Percentiles rank a stretch among this genome's conserved stretches.
Evolutionary conservation across 768 basidiomycete genomes (phyloP).

Genomic region (Clitopilus passeckerianus): DNA sequence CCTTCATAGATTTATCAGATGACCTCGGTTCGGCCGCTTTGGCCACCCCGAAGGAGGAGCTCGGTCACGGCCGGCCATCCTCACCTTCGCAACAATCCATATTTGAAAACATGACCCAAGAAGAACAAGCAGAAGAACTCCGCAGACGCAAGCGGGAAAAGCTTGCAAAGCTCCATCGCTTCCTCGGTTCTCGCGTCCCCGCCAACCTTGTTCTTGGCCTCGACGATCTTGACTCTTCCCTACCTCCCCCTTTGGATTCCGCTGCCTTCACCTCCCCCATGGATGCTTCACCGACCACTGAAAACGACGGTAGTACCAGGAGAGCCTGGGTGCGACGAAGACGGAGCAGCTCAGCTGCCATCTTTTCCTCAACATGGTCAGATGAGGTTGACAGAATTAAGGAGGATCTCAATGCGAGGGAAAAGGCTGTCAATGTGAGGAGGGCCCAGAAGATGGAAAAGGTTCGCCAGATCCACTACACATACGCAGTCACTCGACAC

Average conservation of each 20-base stretch:
- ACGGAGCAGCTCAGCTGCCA: constrained; percentile 49
- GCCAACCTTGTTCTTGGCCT: constrained; percentile 57
- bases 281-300: constrained; percentile 4
- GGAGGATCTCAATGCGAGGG: constrained; percentile 64
- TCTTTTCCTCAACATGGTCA: constrained; percentile 41
- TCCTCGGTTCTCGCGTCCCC: constrained; percentile 79
- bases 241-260: constrained; percentile 17
- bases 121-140: constrained; percentile 56
- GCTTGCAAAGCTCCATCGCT: constrained; percentile 78
- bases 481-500: no score
- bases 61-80: constrained; percentile 20
- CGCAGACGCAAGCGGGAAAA: constrained; percentile 68
- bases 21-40: constrained; percentile 35
- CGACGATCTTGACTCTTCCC: constrained; percentile 21
- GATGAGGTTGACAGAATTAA: constrained; percentile 59
- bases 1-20: constrained; percentile 69
- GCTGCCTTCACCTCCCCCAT: constrained; percentile 16
- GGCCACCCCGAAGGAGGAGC: constrained; percentile 12
- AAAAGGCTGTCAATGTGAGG: constrained; percentile 77
- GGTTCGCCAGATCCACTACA: constrained; percentile 33
- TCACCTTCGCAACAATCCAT: constrained; percentile 42
- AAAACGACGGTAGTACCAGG: constrained; percentile 24
- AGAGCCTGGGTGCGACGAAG: constrained; percentile 44
- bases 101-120: constrained; percentile 42
- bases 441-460: constrained; percentile 87